Evolutionary conservation across 2,329 filamentous ascomycete genomes (phyloP).

Genomic region (Incumbomyces lentus): DNA sequence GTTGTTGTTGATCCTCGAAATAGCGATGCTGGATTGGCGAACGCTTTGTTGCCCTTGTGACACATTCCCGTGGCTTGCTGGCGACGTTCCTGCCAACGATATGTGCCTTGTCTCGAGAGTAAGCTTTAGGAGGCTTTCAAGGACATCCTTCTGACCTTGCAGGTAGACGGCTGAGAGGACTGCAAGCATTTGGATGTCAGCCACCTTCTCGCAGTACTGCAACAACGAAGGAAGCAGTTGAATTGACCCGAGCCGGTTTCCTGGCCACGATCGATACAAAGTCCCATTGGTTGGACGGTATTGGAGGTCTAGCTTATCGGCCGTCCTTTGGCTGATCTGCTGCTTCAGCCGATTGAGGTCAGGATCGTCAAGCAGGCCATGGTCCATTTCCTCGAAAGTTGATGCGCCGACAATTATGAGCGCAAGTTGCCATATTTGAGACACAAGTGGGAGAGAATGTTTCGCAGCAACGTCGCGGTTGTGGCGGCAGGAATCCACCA

Average conservation of each 20-base stretch:
- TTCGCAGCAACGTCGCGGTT: constrained; percentile 70
- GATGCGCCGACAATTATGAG: too few relatives aligned
- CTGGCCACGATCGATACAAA: constrained; percentile 37
- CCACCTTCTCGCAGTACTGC: constrained; percentile 48
- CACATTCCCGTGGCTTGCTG: neutral
- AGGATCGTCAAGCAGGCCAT: neutral
- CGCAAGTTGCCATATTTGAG: constrained; percentile 68
- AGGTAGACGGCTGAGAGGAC: constrained; percentile 52
- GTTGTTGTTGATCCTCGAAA: neutral
- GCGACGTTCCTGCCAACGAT: too few relatives aligned
- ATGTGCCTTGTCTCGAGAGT: too few relatives aligned
- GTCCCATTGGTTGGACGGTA: too few relatives aligned
- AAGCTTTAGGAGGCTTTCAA: too few relatives aligned
- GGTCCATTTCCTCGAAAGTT: neutral
- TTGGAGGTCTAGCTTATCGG: too few relatives aligned
- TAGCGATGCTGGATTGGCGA: neutral
- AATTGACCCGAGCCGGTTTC: constrained; percentile 44
- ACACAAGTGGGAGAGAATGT: constrained; percentile 59
- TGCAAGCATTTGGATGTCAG: constrained; percentile 57
- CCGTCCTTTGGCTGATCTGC: too few relatives aligned
- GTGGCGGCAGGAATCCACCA: constrained; percentile 68
- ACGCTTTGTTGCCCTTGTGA: neutral
- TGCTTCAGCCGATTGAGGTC: neutral
- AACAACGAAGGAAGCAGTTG: constrained; percentile 51
- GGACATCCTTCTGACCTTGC: constrained; percentile 28